Conservation (phyloP, 805 yeast species). For the Candida loeiensis region DNA sequence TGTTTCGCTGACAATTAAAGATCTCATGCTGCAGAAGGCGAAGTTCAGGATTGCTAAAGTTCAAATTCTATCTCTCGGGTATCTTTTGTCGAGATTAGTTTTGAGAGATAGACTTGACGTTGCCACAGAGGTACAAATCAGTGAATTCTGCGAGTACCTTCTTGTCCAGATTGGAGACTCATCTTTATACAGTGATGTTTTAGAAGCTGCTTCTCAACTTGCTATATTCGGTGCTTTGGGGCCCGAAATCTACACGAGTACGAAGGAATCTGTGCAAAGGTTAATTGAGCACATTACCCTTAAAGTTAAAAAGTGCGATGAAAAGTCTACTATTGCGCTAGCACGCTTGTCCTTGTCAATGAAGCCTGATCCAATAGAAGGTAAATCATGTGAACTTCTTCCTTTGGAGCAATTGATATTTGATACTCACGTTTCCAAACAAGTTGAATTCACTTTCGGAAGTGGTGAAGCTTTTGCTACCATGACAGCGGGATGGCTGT, state of each 20-base stretch:
- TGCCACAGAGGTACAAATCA: slow-evolving; percentile 4
- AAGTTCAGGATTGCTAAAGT: slow-evolving; percentile 5
- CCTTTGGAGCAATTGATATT: slow-evolving; percentile 45
- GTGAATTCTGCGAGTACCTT: slow-evolving; percentile 3
- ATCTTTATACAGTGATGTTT: slow-evolving; percentile 3
- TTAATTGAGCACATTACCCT: slow-evolving; percentile 26
- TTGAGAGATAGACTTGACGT: slow-evolving; percentile 21
- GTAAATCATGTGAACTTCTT: slow-evolving; percentile 3
- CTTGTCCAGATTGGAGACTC: too few species aligned
- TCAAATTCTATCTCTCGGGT: slow-evolving; percentile 37
- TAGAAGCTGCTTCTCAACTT: slow-evolving; percentile 34
- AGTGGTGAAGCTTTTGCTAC: slow-evolving; percentile 82
- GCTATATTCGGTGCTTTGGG: slow-evolving; percentile 46
- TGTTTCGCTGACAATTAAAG: slow-evolving; percentile 9
- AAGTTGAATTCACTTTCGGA: slow-evolving; percentile 70
- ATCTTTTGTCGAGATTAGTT: slow-evolving; percentile 44
- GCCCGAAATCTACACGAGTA: slow-evolving; percentile 19
- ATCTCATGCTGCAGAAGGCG: slow-evolving; percentile 13
- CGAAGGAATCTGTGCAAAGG: slow-evolving; percentile 16
- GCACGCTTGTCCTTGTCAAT: slow-evolving; percentile 48
- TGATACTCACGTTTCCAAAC: slow-evolving; percentile 62
- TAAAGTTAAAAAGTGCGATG: slow-evolving; percentile 54
- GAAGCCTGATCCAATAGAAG: background rate
- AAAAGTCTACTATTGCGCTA: slow-evolving; percentile 53
- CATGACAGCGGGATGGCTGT: slow-evolving; percentile 71